Conservation (phyloP, 2,329 filamentous ascomycete species). For the Phaeophleospora eucalypticola region DNA sequence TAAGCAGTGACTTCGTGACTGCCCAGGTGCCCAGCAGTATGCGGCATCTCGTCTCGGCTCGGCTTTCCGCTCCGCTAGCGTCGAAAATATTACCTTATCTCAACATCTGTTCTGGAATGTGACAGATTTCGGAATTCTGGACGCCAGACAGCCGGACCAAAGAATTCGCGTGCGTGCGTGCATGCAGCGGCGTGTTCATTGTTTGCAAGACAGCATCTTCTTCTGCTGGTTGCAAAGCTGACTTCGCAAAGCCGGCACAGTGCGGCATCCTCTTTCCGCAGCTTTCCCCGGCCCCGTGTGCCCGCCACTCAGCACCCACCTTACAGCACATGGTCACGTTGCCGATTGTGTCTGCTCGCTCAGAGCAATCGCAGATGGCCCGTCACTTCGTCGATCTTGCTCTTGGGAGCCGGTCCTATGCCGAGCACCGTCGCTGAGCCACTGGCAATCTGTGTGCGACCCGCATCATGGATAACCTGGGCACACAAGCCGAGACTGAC, state of each 20-base stretch:
- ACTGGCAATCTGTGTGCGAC: slow-evolving; percentile 90
- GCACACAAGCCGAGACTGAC: slow-evolving; percentile 80
- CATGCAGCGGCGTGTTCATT: not conserved
- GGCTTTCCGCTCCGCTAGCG: not conserved
- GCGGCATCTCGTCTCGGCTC: not conserved
- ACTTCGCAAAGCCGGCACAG: not conserved
- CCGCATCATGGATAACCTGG: slow-evolving; percentile 90
- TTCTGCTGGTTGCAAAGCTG: not conserved
- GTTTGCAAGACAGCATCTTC: no score
- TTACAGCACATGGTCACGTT: no score
- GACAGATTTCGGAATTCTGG: no score
- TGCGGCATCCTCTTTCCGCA: not conserved
- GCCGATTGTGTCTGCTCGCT: slow-evolving; percentile 21
- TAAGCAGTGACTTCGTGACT: no score
- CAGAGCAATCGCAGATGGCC: slow-evolving; percentile 79
- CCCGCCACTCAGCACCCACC: not conserved
- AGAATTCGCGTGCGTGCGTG: not conserved
- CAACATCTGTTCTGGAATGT: no score
- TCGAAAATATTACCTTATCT: not conserved
- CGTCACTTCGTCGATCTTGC: slow-evolving; percentile 80
- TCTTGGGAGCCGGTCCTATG: slow-evolving; percentile 69
- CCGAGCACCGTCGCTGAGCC: slow-evolving; percentile 91
- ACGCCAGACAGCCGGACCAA: no score
- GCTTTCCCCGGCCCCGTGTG: not conserved
- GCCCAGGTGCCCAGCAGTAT: no score